Base-by-base conservation (phyloP, 108 stramenopile genomes). In the Parmales sp. region DNA sequence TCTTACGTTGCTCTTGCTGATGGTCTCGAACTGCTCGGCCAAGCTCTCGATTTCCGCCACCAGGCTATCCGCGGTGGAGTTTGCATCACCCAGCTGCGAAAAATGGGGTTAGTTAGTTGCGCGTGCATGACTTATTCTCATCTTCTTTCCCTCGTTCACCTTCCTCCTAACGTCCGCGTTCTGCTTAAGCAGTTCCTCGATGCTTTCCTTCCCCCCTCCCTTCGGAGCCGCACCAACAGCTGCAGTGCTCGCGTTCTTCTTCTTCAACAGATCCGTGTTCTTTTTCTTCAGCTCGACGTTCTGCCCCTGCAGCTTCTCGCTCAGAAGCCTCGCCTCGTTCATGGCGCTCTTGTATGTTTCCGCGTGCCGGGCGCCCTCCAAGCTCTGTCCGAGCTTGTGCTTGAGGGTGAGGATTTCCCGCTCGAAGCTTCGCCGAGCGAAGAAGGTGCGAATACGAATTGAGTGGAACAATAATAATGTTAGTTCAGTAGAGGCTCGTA, bases 321-420 rank as follows among this genome's bases (percentile, higher is more conserved):
- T 89, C 78, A 92, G 79, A 51, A 65, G 66, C 38, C 83, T 72
- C 11, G 86, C 79, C 67, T 92, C 89, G 23, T 72, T 67, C 66
- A 92, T 63, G n/a, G 84, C 76, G 37, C 75, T 50, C 23, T 83
- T 72, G 29, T 82, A 71, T 4, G 74, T 65, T 50, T 89, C 87
- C 46, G 83, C 80, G 37, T 87, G 83, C 23, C 86, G 80, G 7
- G 89, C 91, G 51, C 88, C 83, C 45, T 90, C 91, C 22, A 89
- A 50, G 20, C 88, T 86, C 68, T 92, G 91, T 8, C 74, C 82
- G 67, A 92, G 63, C 60, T 90, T 92, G 69, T 83, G 88, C 69
- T 88, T 83, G 38, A 92, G 73, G 39, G 79, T 85, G 37, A 76
- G 77, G 69, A 84, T 82, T 64, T 75, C 77, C 81, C 29, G 31